Conservation (phyloP, 805 yeast genomes). For the Ogataea trehalophila region DNA sequence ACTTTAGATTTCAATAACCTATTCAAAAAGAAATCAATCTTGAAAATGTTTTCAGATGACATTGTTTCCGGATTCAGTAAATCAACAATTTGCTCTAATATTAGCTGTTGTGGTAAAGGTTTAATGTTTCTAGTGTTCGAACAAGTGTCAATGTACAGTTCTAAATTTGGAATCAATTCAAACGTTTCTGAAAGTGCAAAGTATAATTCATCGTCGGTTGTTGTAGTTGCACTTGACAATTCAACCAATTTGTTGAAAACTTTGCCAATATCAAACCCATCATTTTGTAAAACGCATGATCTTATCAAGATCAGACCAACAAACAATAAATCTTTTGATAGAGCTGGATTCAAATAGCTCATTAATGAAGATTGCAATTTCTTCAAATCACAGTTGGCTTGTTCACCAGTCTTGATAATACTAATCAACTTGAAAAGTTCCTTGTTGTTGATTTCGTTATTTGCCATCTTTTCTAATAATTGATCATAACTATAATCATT, state of each 20-base stretch:
- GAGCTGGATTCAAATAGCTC: slow-evolving; percentile 5
- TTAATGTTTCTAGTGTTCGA: slow-evolving; percentile 18
- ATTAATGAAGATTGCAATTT: slow-evolving; percentile 10
- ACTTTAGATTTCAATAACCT: slow-evolving; percentile 27
- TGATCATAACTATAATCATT: not conserved
- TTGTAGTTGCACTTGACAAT: slow-evolving; percentile 4
- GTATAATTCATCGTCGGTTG: slow-evolving; percentile 15
- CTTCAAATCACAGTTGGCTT: not conserved
- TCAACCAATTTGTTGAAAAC: slow-evolving; percentile 15
- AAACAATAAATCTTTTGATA: slow-evolving; percentile 7
- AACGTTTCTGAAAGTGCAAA: slow-evolving; percentile 34
- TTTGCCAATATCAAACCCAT: slow-evolving; percentile 1
- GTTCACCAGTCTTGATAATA: slow-evolving; percentile 3
- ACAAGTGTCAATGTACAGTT: slow-evolving; percentile 34
- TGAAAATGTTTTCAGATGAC: slow-evolving; percentile 20
- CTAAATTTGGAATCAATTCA: slow-evolving; percentile 32
- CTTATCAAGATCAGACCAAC: slow-evolving; percentile 13
- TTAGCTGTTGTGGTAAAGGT: slow-evolving; percentile 11
- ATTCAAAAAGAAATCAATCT: slow-evolving; percentile 30
- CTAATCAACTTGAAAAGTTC: slow-evolving; percentile 14
- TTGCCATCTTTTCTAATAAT: slow-evolving; percentile 12
- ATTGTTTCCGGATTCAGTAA: slow-evolving; percentile 8
- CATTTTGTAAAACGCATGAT: slow-evolving; percentile 12
- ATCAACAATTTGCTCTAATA: slow-evolving; percentile 10
- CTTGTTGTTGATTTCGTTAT: slow-evolving; percentile 4